Evolutionary conservation across 495 filamentous ascomycete genomes (phyloP).

Genomic region (Cercophora samala): DNA sequence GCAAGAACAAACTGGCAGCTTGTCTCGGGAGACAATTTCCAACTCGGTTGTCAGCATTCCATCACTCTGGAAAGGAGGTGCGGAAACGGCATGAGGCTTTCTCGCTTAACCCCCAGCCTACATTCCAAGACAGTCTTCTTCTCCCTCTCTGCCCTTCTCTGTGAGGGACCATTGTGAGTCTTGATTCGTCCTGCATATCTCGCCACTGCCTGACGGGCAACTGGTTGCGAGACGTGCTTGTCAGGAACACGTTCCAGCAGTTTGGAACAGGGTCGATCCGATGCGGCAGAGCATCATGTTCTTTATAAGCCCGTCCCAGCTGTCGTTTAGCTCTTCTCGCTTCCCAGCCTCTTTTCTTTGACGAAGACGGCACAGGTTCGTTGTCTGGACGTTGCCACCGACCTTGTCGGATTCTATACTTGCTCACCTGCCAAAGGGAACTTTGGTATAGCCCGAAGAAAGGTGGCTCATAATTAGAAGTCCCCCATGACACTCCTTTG

Average conservation of each 20-base stretch:
- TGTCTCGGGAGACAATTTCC: slow-evolving; percentile 11
- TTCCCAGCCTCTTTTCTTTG: slow-evolving; percentile 23
- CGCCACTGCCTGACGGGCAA: not conserved
- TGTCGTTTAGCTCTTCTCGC: not conserved
- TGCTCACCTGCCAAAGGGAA: slow-evolving; percentile 17
- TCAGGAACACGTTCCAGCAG: slow-evolving; percentile 24
- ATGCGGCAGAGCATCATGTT: slow-evolving; percentile 17
- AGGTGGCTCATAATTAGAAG: too few species aligned
- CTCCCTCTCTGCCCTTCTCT: not conserved
- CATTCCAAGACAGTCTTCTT: slow-evolving; percentile 23
- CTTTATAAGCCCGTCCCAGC: slow-evolving; percentile 22
- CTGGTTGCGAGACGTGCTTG: not conserved
- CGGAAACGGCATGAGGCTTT: slow-evolving; percentile 18
- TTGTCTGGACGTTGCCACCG: not conserved
- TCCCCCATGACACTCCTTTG: slow-evolving; percentile 28
- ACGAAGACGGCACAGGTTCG: slow-evolving; percentile 6
- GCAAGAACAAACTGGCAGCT: not conserved
- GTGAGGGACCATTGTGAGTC: not conserved
- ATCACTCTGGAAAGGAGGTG: slow-evolving; percentile 18
- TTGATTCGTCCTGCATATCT: not conserved
- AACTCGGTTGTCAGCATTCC: slow-evolving; percentile 24
- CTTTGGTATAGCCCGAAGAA: not conserved
- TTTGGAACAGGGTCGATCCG: slow-evolving; percentile 17
- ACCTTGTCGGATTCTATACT: not conserved
- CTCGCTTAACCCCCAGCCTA: slow-evolving; percentile 6